Evolutionary conservation across 306 rosid genomes (phyloP).

Genomic region (Betula pendula): DNA sequence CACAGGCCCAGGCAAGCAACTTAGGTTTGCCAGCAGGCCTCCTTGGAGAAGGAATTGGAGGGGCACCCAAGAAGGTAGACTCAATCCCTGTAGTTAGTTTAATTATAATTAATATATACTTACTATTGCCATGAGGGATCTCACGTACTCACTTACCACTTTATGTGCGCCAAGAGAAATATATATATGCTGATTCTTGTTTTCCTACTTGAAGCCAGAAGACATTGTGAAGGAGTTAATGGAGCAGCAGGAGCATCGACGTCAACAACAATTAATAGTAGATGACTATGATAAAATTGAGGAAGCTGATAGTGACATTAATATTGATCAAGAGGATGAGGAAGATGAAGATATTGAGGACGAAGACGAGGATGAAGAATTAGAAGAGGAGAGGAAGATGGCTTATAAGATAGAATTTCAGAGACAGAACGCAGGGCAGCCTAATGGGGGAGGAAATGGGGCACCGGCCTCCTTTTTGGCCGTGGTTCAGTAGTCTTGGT

Average conservation of each 20-base stretch:
- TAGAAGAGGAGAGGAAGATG: constrained; percentile 20
- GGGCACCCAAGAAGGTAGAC: constrained; percentile 44
- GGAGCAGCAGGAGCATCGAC: constrained; percentile 26
- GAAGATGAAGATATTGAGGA: constrained; percentile 29
- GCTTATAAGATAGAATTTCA: constrained; percentile 42
- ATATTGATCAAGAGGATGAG: constrained; percentile 29
- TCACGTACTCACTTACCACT: not conserved
- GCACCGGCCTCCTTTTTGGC: constrained; percentile 38
- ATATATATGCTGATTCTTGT: constrained; percentile 27
- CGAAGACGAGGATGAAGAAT: constrained; percentile 19
- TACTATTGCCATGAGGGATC: not conserved
- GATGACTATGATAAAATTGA: constrained; percentile 33
- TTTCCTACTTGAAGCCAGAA: constrained; percentile 55
- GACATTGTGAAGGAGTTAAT: constrained; percentile 56
- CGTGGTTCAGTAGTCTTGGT: constrained; percentile 35
- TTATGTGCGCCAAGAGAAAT: not conserved
- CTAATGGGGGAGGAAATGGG: constrained; percentile 38
- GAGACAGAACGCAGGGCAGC: constrained; percentile 29
- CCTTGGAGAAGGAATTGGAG: constrained; percentile 33
- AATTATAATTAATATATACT: not conserved
- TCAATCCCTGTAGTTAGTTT: not conserved
- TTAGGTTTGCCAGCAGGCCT: constrained; percentile 11
- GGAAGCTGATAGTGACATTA: constrained; percentile 26
- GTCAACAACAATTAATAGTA: constrained; percentile 19
- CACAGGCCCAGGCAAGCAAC: constrained; percentile 12